phyloP scores from a whole-genome alignment of 768 basidiomycete genomes.

The Tulasnella sp. region DNA sequence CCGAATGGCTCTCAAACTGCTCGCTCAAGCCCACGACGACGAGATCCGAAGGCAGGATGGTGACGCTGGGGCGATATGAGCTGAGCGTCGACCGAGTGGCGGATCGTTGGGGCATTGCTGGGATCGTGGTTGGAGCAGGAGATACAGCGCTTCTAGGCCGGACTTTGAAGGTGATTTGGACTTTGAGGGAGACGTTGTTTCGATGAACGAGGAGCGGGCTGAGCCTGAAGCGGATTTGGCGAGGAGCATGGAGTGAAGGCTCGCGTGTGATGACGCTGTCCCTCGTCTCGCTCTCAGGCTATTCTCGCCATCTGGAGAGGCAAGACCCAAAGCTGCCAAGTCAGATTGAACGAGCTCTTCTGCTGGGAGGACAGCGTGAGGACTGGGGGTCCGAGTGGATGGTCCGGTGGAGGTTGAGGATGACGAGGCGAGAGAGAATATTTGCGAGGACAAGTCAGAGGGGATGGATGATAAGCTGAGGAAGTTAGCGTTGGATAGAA shows the following conservation, averaged over 20 bases:
- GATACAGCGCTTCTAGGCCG: not conserved
- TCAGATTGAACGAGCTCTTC: not conserved
- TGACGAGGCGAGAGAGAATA: not conserved
- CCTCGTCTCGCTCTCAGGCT: not conserved
- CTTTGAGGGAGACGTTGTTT: conserved; percentile 44
- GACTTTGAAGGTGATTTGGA: not conserved
- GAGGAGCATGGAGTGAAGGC: not conserved
- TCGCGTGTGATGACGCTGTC: not conserved
- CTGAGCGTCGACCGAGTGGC: not conserved
- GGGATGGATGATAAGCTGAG: conserved; percentile 28
- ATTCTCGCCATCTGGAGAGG: not conserved
- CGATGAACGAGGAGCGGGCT: conserved; percentile 40
- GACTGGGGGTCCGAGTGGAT: not conserved
- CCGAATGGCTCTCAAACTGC: conserved; percentile 40
- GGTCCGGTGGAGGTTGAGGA: conserved; percentile 3
- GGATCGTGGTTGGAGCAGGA: not conserved
- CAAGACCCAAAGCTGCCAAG: not conserved
- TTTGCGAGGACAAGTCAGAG: not conserved
- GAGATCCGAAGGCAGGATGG: conserved; percentile 58
- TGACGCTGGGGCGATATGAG: conserved; percentile 45
- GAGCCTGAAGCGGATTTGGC: conserved; percentile 28
- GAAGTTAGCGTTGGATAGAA: conserved; percentile 55
- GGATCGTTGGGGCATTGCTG: not conserved
- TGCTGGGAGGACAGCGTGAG: not conserved
- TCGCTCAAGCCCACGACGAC: conserved; percentile 69